Percentiles rank a stretch among this genome's conserved stretches.
These are phyloP conservation scores for Mollisia scopiformis DNA, from an alignment of 2,329 filamentous ascomycete genomes.

Conservation along the genomic window DNA sequence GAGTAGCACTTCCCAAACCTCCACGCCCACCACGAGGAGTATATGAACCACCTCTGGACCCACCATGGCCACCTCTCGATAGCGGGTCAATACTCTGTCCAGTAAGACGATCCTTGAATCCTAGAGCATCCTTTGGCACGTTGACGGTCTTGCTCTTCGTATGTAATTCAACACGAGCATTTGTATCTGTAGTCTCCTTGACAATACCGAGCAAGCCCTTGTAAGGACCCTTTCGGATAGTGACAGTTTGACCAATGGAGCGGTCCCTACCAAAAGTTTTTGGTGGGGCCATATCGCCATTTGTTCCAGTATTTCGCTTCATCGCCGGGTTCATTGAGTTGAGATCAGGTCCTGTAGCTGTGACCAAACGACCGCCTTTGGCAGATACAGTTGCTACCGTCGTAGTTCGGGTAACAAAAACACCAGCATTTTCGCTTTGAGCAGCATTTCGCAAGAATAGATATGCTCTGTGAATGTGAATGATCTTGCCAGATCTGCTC, in stretches of 20 bases:
- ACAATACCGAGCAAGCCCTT: constrained; percentile 95
- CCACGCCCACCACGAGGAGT: constrained; percentile 34
- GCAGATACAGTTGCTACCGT: constrained; percentile 92
- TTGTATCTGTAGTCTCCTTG: constrained; percentile 86
- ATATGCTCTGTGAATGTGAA: constrained; percentile 92
- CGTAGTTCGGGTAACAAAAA: constrained; percentile 84
- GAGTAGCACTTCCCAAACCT: constrained; percentile 48
- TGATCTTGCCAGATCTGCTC: constrained; percentile 82
- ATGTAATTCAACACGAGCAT: constrained; percentile 89
- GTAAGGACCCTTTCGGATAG: constrained; percentile 82
- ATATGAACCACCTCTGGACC: constrained; percentile 48
- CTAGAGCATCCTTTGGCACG: constrained; percentile 79
- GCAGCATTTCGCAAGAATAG: constrained; percentile 87
- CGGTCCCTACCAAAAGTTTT: constrained; percentile 78
- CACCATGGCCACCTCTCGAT: constrained; percentile 48
- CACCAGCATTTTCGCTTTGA: constrained; percentile 82
- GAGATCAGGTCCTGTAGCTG: constrained; percentile 73
- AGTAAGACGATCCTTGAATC: constrained; percentile 82
- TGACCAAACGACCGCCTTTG: constrained; percentile 80
- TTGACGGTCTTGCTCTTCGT: constrained; percentile 92
- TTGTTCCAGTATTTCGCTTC: constrained; percentile 65
- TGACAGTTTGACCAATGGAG: constrained; percentile 88
- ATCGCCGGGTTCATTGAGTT: constrained; percentile 91
- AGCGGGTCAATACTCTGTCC: constrained; percentile 78
- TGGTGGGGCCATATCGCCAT: constrained; percentile 64